A percentile compares a stretch with the other conserved stretches of the same genome.
Evolutionary conservation across 176 grass and related monocot species (phyloP).

Genomic region (Areca catechu): DNA sequence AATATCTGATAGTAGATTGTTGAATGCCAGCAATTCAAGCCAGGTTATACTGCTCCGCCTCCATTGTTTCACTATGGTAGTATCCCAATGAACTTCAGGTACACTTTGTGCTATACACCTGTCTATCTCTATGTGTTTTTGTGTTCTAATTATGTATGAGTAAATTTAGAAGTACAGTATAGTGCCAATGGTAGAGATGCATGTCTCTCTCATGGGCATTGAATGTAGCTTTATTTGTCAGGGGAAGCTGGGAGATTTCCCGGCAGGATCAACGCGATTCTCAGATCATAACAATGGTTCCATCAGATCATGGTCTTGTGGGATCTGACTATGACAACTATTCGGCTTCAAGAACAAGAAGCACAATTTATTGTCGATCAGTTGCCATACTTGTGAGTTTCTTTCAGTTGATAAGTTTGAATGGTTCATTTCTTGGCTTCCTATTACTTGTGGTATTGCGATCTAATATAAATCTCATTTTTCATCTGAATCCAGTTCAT

Average conservation of each 20-base stretch:
- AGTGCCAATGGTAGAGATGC: neutral
- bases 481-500: slow-evolving; percentile 30
- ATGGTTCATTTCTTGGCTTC: too few relatives aligned
- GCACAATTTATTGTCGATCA: slow-evolving; percentile 41
- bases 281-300: slow-evolving; percentile 31
- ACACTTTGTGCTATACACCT: neutral
- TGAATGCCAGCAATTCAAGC: slow-evolving; percentile 36
- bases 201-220: neutral
- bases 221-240: neutral
- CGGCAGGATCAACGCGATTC: slow-evolving; percentile 12
- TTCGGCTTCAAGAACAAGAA: slow-evolving; percentile 9
- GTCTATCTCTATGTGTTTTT: too few relatives aligned
- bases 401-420: too few relatives aligned
- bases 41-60: slow-evolving; percentile 37
- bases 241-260: slow-evolving; percentile 25
- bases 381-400: slow-evolving; percentile 45
- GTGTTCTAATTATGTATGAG: too few relatives aligned
- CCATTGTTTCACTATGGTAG: slow-evolving; percentile 45
- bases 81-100: slow-evolving; percentile 58
- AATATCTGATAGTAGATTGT: neutral
- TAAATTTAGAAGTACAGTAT: too few relatives aligned
- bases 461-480: too few relatives aligned
- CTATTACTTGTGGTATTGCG: too few relatives aligned
- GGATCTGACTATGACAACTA: slow-evolving; percentile 24
- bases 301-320: slow-evolving; percentile 5